Base-by-base conservation (phyloP, 768 basidiomycete genomes). In the Lentinula sp. region DNA sequence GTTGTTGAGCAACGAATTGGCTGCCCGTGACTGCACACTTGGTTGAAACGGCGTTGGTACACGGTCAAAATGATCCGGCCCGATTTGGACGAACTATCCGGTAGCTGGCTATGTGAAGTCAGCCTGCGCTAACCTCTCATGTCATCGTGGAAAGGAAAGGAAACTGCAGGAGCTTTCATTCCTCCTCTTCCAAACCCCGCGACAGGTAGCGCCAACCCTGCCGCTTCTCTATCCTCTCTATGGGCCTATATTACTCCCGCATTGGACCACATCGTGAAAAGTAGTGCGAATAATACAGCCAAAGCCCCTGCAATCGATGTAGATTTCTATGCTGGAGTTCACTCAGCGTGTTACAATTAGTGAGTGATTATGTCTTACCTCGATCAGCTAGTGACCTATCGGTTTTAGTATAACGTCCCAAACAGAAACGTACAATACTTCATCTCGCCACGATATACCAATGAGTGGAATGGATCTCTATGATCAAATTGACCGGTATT, bases 271-370 rank as follows among this genome's bases (percentile, higher is more conserved):
- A 89, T 91, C 69, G 76, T 91, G 61, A 86, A 86, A 64, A 82
- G 82, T n/a, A 80, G 87, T 32, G 81, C 83, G 34, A 85, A 86
- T 68, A 76, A 79, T 64, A 65, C 76, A 55, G 72, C 76, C 64
- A 89, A 87, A 69, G 84, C 87, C 5, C 89, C 89, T 39, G 75
- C 86, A 11, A 84, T 91, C 65, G 89, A 89, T 64, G 79, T 87
- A 60, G 80, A 75, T 18, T 87, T 88, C 65, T 88, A 90, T 68
- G 84, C 87, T 69, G 87, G 88, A 61, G 86, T 91, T 43, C 88
- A 91, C 71, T 88, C 89, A 18, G 87, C 88, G n/a, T 84, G 85
- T 60, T 91, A 91, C 77, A 89, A 90, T 75, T 91, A 89, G 82
- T 85, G 77, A 75, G 78, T 65, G 62, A 64, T 68, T 71, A 43